Evolutionary conservation across 1,284 basidiomycete species (phyloP), one percentile per base, ranked within the genome.

Genomic region (Melampsora americana): DNA sequence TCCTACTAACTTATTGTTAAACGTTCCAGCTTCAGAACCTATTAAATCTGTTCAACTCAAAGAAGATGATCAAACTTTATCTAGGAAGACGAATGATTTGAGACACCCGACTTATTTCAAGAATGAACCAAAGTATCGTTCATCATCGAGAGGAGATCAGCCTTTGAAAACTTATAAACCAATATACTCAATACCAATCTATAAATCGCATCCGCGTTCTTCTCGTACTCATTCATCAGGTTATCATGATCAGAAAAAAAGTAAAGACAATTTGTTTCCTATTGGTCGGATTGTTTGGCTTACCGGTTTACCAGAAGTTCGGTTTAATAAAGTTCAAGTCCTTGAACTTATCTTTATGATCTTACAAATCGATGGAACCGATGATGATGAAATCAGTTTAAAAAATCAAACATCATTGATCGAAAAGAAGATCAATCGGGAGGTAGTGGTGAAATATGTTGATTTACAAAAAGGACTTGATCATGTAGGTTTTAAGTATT

Each of bases 401-500:
- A n/a, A n/a, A n/a, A n/a, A n/a, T n/a, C n/a, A n/a, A n/a, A n/a
- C n/a, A n/a, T n/a, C n/a, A n/a, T n/a, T n/a, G n/a, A n/a, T n/a
- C 9, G n/a, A 26, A 23, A 56, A 23, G 53, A 56, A 23, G 50
- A 53, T 53, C n/a, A n/a, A 28, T 28, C n/a, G n/a, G n/a, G n/a
- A n/a, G n/a, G 28, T n/a, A 1, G n/a, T 56, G n/a, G 28, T 56
- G n/a, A 56, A 28, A 56, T 56, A 56, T 23, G 53, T 56, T 56
- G 53, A 56, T 56, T 56, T 56, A 23, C 53, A 56, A 56, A 56
- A 56, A 56, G 53, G 53, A 56, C 53, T 56, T 56, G 53, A 56
- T 56, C n/a, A 56, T 56, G 53, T 56, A 28, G 23, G 53, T 28
- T 14, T 48, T 28, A 9, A n/a, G 28, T n/a, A 23, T 20, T 20